Evolutionary conservation across 148 eudicot species (phyloP), one percentile per base, ranked within the genome.

Genomic region (Persicaria maculosa): DNA sequence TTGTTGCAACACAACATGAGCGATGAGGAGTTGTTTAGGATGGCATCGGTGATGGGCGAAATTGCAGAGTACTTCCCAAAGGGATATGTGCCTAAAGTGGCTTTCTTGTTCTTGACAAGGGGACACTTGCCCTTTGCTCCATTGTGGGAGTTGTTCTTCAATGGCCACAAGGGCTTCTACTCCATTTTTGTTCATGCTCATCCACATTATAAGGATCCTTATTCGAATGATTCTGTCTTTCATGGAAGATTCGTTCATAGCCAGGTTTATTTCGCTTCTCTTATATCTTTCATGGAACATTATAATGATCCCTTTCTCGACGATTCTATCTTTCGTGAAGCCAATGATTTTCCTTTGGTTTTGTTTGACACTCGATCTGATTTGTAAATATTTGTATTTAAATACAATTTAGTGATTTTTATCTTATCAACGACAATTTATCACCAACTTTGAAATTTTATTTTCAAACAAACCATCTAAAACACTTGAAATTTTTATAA

Each of bases 91-190:
- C 83, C 86, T 7, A 92, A 90, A 74, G 84, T 88, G 61, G 95
- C 97, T 10, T 92, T 92, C 74, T 84, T 92, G 97, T 90, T 86
- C 90, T 87, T 90, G 84, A 81, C 91, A 17, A 82, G 76, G 58
- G 93, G 97, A 67, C 86, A 86, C 9, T 75, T 92, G 80, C 91
- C 91, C 0, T 81, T 92, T 44, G 84, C 83, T 16, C 90, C 88
- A 61, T 83, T 92, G 57, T 90, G 97, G 97, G 95, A 90, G 7
- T 50, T 65, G 72, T 92, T 90, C 74, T 92, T 92, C 72, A 78
- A 84, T 77, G 88, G 86, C 0, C 85, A 88, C 70, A 76, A 85
- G 76, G 87, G 81, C 17, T 65, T 83, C 45, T 90, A 86, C 82
- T 85, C 92, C 6, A 82, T 92, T 5, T 92, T 88, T 44, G 73